phyloP scores from a whole-genome alignment of 2,329 filamentous ascomycete species.

The Claviceps humidiphila region DNA sequence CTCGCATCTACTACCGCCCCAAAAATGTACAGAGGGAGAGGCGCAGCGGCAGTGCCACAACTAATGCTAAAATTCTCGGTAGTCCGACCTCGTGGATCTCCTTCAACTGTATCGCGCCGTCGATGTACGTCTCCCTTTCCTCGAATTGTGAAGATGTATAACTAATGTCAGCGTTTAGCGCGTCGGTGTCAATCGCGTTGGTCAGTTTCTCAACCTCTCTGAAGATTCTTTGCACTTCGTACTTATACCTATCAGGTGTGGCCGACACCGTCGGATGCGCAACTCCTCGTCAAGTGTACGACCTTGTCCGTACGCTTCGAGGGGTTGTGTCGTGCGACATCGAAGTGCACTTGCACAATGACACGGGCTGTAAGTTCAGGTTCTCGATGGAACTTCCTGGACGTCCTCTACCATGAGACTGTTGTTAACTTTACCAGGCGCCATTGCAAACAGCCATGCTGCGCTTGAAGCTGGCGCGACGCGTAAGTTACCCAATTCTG shows the following conservation, averaged over 20 bases:
- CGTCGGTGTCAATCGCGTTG: neutral
- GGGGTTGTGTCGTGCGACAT: conserved; percentile 49
- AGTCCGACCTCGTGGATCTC: conserved; percentile 52
- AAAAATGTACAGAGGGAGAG: neutral
- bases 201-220: neutral
- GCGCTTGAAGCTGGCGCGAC: conserved; percentile 78
- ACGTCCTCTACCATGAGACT: neutral
- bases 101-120: conserved; percentile 69
- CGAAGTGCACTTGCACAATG: conserved; percentile 53
- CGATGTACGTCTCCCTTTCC: conserved; percentile 30
- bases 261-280: conserved; percentile 89
- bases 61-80: neutral
- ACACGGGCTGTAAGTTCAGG: neutral
- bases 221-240: neutral
- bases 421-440: conserved; percentile 34
- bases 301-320: conserved; percentile 70
- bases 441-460: conserved; percentile 77
- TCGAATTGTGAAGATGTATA: neutral
- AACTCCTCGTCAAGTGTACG: conserved; percentile 74
- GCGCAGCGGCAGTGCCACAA: neutral
- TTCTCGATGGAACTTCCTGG: neutral
- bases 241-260: conserved; percentile 32
- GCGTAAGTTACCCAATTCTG: conserved; percentile 15
- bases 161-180: neutral
- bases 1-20: neutral